Conservation (phyloP, 169 alveolate species). For the Eimeria acervulina region DNA sequence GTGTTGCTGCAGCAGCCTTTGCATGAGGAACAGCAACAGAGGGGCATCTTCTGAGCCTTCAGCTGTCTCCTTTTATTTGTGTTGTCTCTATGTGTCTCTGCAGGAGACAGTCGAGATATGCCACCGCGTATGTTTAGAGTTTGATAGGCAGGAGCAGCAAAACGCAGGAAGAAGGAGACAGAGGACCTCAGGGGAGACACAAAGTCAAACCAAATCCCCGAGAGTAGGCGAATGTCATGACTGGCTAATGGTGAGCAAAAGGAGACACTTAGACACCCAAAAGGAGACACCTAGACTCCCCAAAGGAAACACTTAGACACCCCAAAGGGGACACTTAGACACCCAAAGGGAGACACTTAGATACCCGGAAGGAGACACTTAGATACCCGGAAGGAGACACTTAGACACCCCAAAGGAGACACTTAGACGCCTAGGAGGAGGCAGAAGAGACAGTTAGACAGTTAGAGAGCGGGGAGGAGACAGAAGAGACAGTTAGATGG, state of each 20-base stretch:
- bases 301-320: too few species aligned
- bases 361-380: too few species aligned
- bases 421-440: too few species aligned
- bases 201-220: constrained; percentile 53
- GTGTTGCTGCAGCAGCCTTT: not conserved
- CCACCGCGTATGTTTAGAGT: constrained; percentile 30
- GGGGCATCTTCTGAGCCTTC: too few species aligned
- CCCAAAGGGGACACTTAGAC: too few species aligned
- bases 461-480: not conserved
- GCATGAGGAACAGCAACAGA: too few species aligned
- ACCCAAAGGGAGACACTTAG: too few species aligned
- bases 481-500: not conserved
- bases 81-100: too few species aligned
- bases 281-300: too few species aligned
- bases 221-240: constrained; percentile 80
- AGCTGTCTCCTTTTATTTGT: not conserved
- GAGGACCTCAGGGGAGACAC: constrained; percentile 21
- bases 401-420: too few species aligned
- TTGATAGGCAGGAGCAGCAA: constrained; percentile 19
- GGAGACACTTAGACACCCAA: not conserved
- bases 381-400: too few species aligned
- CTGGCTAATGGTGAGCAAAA: constrained; percentile 76
- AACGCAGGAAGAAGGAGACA: not conserved
- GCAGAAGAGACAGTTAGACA: too few species aligned
- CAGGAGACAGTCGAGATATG: constrained; percentile 38